These are phyloP conservation scores for Chaetomium strumarium DNA, from an alignment of 2,329 filamentous ascomycete genomes.

Conservation along the genomic window DNA sequence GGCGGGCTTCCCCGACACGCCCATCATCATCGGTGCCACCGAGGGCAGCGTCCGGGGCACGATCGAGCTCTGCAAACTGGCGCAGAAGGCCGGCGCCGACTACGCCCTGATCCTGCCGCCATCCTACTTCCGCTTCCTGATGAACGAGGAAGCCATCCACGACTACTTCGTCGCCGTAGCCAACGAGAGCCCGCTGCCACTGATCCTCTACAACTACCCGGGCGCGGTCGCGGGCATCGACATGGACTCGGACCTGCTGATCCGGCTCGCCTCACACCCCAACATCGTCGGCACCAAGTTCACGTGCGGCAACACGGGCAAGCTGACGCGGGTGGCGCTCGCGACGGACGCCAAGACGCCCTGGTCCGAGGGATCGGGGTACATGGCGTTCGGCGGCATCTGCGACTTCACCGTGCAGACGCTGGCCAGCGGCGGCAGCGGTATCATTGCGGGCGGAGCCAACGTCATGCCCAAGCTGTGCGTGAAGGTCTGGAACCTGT, in stretches of 20 bases:
- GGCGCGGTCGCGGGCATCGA: conserved; percentile 82
- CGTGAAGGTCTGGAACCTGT: conserved; percentile 72
- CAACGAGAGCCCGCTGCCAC: conserved; percentile 66
- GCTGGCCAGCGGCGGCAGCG: conserved; percentile 68
- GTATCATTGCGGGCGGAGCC: conserved; percentile 79
- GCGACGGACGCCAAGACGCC: conserved; percentile 68
- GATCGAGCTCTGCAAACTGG: conserved; percentile 65
- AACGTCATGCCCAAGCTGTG: conserved; percentile 82
- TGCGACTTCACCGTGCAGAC: conserved; percentile 85
- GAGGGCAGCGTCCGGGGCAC: conserved; percentile 78
- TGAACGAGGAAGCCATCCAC: conserved; percentile 67
- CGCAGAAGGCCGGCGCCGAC: conserved; percentile 65
- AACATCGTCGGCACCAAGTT: conserved; percentile 89
- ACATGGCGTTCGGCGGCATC: conserved; percentile 84
- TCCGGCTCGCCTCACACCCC: conserved; percentile 69
- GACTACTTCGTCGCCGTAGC: conserved; percentile 72
- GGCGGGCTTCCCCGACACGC: conserved; percentile 68
- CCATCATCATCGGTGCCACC: conserved; percentile 75
- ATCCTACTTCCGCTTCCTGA: conserved; percentile 73
- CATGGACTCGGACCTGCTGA: conserved; percentile 82
- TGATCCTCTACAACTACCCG: conserved; percentile 88
- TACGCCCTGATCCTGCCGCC: conserved; percentile 75
- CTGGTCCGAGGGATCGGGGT: conserved; percentile 52
- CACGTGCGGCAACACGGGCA: conserved; percentile 86
- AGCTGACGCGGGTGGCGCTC: conserved; percentile 73